Evolutionary conservation across 768 basidiomycete genomes (phyloP).

Genomic region (Leccinum olivaceopallidum): DNA sequence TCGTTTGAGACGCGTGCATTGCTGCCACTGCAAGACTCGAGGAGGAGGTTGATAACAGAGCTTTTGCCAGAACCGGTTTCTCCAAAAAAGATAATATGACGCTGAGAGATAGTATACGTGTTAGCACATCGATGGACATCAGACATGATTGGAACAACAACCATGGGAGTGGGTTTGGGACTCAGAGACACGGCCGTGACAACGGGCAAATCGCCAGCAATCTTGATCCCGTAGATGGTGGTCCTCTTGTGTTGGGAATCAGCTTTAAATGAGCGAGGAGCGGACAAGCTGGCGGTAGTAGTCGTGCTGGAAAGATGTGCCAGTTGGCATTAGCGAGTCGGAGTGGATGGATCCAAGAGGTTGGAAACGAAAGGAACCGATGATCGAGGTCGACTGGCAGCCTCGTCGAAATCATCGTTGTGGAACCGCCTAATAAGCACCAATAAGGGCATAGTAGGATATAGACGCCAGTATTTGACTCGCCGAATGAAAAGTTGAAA

Average conservation of each 20-base stretch:
- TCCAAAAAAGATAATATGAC: conserved; percentile 24
- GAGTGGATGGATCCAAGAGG: not conserved
- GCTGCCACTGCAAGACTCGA: conserved; percentile 9
- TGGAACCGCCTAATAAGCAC: conserved; percentile 7
- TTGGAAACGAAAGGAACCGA: not conserved
- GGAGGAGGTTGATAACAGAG: conserved; percentile 28
- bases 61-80: conserved; percentile 30
- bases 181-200: not conserved
- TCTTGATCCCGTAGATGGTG: not conserved
- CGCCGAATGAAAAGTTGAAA: not conserved
- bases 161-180: not conserved
- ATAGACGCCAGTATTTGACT: conserved; percentile 3
- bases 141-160: not conserved
- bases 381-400: not conserved
- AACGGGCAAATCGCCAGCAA: not conserved
- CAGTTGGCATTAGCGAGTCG: not conserved
- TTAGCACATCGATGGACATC: not conserved
- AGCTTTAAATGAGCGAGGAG: not conserved
- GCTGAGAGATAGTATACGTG: not conserved
- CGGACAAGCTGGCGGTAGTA: not conserved
- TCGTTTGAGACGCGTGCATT: conserved; percentile 12
- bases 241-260: not conserved
- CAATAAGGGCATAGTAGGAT: not conserved
- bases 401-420: conserved; percentile 4
- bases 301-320: not conserved